A percentile compares a stretch with the other conserved stretches of the same genome.
Conservation (phyloP, 1,284 basidiomycete genomes). For the Microbotryomycetes sp. region DNA sequence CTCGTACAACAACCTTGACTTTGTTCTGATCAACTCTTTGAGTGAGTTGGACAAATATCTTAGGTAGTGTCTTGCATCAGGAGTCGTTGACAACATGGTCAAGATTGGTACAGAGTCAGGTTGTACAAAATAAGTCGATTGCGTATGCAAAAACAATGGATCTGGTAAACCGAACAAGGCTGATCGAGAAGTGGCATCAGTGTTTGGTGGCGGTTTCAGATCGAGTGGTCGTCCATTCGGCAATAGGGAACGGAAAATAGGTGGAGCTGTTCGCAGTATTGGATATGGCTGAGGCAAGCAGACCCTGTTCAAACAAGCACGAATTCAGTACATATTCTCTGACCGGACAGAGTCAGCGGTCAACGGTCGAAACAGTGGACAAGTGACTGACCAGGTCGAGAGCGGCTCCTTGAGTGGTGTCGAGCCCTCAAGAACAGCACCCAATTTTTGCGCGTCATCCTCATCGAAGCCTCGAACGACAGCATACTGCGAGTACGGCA, state of each 20-base stretch:
- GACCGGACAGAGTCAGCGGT: not conserved
- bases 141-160: slow-evolving; percentile 6
- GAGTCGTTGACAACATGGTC: slow-evolving; percentile 22
- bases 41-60: slow-evolving; percentile 1
- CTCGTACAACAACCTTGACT: slow-evolving; percentile 14
- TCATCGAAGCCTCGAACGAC: slow-evolving; percentile 23
- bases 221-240: slow-evolving; percentile 23
- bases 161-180: slow-evolving; percentile 18
- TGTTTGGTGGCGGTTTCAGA: slow-evolving; percentile 4
- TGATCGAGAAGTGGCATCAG: slow-evolving; percentile 8
- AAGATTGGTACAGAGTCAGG: slow-evolving; percentile 18
- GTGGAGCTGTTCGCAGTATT: slow-evolving; percentile 2
- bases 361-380: not conserved
- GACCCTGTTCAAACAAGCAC: slow-evolving; percentile 14
- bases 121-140: slow-evolving; percentile 8
- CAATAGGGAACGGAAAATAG: slow-evolving; percentile 24
- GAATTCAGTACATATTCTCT: too few species aligned
- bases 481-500: slow-evolving; percentile 20
- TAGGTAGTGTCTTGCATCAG: slow-evolving; percentile 12
- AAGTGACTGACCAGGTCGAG: slow-evolving; percentile 16
- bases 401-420: slow-evolving; percentile 23
- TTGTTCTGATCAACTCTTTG: slow-evolving; percentile 12
- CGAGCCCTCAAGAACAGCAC: slow-evolving; percentile 20
- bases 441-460: slow-evolving; percentile 22
- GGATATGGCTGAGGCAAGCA: slow-evolving; percentile 22